Percentiles rank a stretch among this genome's conserved stretches.
phyloP scores from a whole-genome alignment of 257 asterid genomes.

The Nicotiana knightiana region DNA sequence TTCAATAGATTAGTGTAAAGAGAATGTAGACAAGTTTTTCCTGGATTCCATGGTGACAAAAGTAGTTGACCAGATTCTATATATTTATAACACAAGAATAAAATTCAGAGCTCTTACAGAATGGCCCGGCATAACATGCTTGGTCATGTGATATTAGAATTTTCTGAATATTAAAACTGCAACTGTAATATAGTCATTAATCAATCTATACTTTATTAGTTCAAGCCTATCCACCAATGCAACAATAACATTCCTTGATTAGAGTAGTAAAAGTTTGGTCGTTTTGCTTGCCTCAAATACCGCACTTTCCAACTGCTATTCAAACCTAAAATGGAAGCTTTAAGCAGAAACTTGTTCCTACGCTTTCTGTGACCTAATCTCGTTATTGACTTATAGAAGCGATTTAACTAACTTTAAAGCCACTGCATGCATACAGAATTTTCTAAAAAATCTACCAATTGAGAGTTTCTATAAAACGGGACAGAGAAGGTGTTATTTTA shows the following conservation, averaged over 20 bases:
- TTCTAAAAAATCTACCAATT: not conserved
- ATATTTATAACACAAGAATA: not conserved
- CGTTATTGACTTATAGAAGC: not conserved
- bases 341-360: not conserved
- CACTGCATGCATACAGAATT: not conserved
- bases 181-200: not conserved
- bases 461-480: no score
- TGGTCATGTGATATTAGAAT: not conserved
- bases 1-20: no score
- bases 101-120: not conserved
- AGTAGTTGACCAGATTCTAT: not conserved
- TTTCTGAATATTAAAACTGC: not conserved
- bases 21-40: no score
- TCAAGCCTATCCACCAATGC: conserved; percentile 37
- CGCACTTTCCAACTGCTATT: not conserved
- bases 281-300: not conserved
- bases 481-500: no score
- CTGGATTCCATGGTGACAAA: not conserved
- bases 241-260: not conserved
- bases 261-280: conserved; percentile 2
- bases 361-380: not conserved
- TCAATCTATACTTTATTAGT: conserved; percentile 12
- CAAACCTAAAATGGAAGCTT: conserved; percentile 5
- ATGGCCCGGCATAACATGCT: not conserved
- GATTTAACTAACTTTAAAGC: not conserved